Evolutionary conservation across 768 basidiomycete species (phyloP).

Genomic region (Mycena vulgaris): DNA sequence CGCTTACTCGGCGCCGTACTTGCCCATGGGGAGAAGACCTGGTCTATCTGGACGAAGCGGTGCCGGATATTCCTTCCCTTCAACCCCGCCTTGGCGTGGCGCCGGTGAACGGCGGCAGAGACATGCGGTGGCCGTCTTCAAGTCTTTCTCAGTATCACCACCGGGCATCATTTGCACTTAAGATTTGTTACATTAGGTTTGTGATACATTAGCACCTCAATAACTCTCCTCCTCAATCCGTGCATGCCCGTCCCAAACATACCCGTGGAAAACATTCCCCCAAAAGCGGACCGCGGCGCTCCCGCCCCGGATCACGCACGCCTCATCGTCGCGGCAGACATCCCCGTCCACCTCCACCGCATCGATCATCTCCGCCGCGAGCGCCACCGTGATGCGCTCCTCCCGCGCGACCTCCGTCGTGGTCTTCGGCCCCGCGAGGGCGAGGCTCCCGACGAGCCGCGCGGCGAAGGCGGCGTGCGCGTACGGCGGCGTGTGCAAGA

Average conservation of each 20-base stretch:
- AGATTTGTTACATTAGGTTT: too few species aligned
- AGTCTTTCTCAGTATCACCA: too few species aligned
- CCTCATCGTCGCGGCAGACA: constrained; percentile 83
- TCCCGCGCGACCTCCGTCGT: constrained; percentile 80
- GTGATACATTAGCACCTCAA: constrained; percentile 1
- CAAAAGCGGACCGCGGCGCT: constrained; percentile 79
- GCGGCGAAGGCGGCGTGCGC: constrained; percentile 76
- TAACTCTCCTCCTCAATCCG: neutral
- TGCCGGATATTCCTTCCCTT: too few species aligned
- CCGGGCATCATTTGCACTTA: too few species aligned
- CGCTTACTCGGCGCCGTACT: too few species aligned
- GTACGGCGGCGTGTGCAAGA: constrained; percentile 89
- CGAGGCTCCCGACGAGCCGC: constrained; percentile 72
- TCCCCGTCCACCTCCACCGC: constrained; percentile 80
- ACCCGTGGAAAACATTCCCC: constrained; percentile 75
- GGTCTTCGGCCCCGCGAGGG: constrained; percentile 66
- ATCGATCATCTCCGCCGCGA: constrained; percentile 84
- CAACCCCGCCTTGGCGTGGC: too few species aligned
- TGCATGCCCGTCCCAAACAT: constrained; percentile 81
- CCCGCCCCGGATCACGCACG: constrained; percentile 54
- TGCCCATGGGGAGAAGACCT: too few species aligned
- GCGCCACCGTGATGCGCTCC: constrained; percentile 81
- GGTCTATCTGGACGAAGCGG: too few species aligned
- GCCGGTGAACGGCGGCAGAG: too few species aligned
- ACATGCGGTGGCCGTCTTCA: too few species aligned